These are phyloP conservation scores for Comarum palustre DNA, from an alignment of 306 rosid genomes.

Conservation along the genomic window DNA sequence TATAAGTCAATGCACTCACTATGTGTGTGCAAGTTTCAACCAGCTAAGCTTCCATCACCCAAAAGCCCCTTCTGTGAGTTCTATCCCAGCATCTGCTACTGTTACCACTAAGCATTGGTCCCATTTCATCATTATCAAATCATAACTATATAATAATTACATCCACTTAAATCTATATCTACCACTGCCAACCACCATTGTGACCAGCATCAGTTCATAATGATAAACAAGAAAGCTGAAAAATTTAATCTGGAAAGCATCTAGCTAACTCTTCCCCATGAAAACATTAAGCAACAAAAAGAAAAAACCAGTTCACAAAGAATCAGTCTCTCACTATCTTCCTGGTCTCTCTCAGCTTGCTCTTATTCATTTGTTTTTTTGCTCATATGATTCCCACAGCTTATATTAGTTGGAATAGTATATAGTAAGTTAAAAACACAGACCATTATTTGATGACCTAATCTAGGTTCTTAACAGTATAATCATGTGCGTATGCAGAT, in stretches of 20 bases:
- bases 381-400: not conserved
- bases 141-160: not conserved
- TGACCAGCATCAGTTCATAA: not conserved
- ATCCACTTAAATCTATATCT: not conserved
- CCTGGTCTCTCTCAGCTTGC: not conserved
- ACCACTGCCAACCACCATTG: not conserved
- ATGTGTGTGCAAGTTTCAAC: not conserved
- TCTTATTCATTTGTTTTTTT: not conserved
- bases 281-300: not conserved
- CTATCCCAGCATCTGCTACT: not conserved
- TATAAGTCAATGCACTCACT: not conserved
- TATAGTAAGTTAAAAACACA: not conserved
- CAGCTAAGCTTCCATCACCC: constrained; percentile 2
- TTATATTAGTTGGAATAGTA: not conserved
- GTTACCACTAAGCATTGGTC: not conserved
- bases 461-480: not conserved
- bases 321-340: not conserved
- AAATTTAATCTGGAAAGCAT: not conserved
- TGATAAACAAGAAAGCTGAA: not conserved
- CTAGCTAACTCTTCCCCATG: not conserved
- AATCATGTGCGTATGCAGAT: constrained; percentile 4
- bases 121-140: not conserved
- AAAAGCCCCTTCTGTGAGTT: not conserved
- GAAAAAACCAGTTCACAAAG: not conserved
- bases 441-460: not conserved